Evolutionary conservation across 2,329 filamentous ascomycete species (phyloP).

Genomic region (Daldinia sp.): DNA sequence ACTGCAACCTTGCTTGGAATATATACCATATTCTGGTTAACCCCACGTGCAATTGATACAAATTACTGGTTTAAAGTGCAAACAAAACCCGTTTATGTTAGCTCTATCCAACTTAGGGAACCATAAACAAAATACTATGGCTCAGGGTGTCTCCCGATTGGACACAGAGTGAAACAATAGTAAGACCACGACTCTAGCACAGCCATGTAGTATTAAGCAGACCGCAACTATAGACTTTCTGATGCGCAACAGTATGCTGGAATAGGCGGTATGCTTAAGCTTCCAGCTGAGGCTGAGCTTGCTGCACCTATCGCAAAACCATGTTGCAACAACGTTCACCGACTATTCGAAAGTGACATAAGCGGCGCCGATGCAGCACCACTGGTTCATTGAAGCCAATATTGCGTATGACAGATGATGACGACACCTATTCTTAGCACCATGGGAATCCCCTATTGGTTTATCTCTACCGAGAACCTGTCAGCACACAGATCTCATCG

Average conservation of each 20-base stretch:
- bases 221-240: conserved; percentile 36
- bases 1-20: not conserved
- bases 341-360: conserved; percentile 40
- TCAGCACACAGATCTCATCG: conserved; percentile 25
- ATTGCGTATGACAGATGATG: conserved; percentile 11
- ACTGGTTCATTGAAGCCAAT: conserved; percentile 26
- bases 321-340: conserved; percentile 27
- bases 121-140: not conserved
- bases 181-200: conserved; percentile 15
- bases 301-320: conserved; percentile 8
- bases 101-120: not conserved
- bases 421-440: conserved; percentile 35
- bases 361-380: conserved; percentile 32
- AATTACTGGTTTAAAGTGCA: not conserved
- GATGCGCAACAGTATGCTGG: conserved; percentile 34
- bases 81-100: not conserved
- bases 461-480: conserved; percentile 21
- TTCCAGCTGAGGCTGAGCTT: conserved; percentile 28
- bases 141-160: not conserved
- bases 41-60: not conserved
- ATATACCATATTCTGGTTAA: not conserved
- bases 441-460: conserved; percentile 21
- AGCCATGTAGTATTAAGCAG: conserved; percentile 34
- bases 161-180: not conserved
- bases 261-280: conserved; percentile 46